These are phyloP conservation scores for Phytophthora crassamura DNA, from an alignment of 352 stramenopile genomes.

Conservation along the genomic window DNA sequence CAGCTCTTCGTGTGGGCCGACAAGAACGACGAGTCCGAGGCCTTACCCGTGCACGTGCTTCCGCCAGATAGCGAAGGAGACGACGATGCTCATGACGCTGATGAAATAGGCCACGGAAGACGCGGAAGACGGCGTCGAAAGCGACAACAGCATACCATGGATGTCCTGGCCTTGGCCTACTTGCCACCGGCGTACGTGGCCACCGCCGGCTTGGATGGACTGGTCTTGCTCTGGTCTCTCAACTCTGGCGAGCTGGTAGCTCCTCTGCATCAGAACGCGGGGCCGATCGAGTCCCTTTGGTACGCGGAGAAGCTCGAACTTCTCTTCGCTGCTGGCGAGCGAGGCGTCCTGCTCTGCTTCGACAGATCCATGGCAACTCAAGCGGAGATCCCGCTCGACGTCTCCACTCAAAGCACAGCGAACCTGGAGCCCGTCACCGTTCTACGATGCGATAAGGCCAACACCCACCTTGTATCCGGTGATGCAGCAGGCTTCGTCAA, in stretches of 20 bases:
- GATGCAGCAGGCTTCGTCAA: conserved; percentile 66
- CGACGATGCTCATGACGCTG: conserved; percentile 25
- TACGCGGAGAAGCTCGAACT: conserved; percentile 80
- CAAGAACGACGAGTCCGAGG: conserved; percentile 80
- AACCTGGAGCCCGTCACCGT: conserved; percentile 60
- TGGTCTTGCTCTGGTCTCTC: conserved; percentile 80
- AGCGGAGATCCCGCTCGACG: conserved; percentile 48
- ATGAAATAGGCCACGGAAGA: conserved; percentile 24
- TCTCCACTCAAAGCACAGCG: conserved; percentile 25
- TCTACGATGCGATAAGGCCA: conserved; percentile 61
- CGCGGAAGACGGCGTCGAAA: conserved; percentile 31
- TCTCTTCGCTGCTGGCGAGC: conserved; percentile 71
- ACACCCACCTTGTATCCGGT: conserved; percentile 65
- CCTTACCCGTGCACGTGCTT: conserved; percentile 63
- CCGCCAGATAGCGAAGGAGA: conserved; percentile 43
- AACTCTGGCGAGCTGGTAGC: conserved; percentile 78
- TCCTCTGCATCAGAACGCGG: conserved; percentile 62
- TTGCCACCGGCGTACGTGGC: conserved; percentile 76
- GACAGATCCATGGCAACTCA: conserved; percentile 71
- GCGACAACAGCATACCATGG: conserved; percentile 61
- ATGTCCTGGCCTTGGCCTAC: conserved; percentile 73
- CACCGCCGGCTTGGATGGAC: conserved; percentile 70
- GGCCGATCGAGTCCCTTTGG: conserved; percentile 71
- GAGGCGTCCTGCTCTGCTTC: conserved; percentile 68
- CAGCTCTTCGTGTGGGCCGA: conserved; percentile 86